Evolutionary conservation across 805 yeast genomes (phyloP), one percentile per base, ranked within the genome.

Genomic region (Isabelozyma gotoi): DNA sequence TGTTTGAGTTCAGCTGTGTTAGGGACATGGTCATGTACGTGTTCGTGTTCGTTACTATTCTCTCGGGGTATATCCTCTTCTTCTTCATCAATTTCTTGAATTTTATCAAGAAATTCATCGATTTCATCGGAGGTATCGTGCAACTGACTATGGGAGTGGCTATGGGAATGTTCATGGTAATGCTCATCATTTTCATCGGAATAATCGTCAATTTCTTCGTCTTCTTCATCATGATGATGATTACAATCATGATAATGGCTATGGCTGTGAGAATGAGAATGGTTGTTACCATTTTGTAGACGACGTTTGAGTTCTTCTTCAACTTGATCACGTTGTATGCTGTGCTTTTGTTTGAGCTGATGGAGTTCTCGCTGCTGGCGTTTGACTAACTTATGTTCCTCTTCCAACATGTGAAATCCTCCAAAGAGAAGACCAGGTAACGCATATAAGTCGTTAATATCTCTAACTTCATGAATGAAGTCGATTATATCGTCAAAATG

Each of bases 401-500:
- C 67, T 42, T 63, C 68, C 36, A 63, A 48, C 64, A 62, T 58
- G 46, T 64, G 66, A 42, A 60, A 65, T 11, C 69, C 68, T 12
- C 67, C 68, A 51, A 66, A 67, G 16, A 65, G 49, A 15, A 65
- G 49, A 10, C 66, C 63, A 2, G 71, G 72, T 38, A 66, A 53
- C 16, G 66, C 68, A 46, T 62, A 59, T 38, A 67, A 47, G 40
- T 67, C 71, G 45, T 65, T 63, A 19, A 67, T 60, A 51, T 66
- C 70, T 48, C 67, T 62, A 10, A 66, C 57, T 40, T 67, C 72
- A 40, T 71, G 75, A 5, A 68, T 59, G 41, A 62, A 62, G 32
- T 63, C 67, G n/a, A 48, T 64, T 43, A 58, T 68, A 41, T 57
- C 79, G 32, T 78, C 81, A 48, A 82, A 83, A 54, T 84, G 81